Evolutionary conservation across 2,329 filamentous ascomycete genomes (phyloP).

Genomic region (Pyricularia sp.): DNA sequence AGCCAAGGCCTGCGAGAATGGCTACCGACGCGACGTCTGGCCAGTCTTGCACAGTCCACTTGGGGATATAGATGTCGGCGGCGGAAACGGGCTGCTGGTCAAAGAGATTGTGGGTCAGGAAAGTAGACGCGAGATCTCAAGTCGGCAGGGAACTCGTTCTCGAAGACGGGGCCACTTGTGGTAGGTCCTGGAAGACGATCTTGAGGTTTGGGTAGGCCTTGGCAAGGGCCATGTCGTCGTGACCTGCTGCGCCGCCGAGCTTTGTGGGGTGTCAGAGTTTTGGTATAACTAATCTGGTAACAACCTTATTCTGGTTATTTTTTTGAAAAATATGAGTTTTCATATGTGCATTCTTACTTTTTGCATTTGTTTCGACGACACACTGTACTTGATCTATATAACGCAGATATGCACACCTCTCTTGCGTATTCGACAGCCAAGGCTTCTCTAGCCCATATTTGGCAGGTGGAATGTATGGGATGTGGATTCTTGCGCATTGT

Average conservation of each 20-base stretch:
- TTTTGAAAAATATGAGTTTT: no score
- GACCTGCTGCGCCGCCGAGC: constrained; percentile 13
- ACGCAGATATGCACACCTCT: no score
- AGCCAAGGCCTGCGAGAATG: constrained; percentile 25
- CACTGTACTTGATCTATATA: no score
- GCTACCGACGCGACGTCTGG: constrained; percentile 25
- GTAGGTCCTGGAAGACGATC: constrained; percentile 31
- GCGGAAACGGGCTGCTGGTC: constrained; percentile 16
- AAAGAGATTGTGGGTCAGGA: constrained; percentile 25
- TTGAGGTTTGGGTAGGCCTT: constrained; percentile 25
- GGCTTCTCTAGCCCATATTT: no score
- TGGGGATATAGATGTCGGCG: constrained; percentile 36
- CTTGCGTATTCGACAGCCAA: no score
- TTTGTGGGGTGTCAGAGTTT: no score
- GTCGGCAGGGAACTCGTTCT: constrained; percentile 49
- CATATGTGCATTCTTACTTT: no score
- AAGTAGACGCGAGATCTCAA: constrained; percentile 20
- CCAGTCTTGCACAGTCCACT: constrained; percentile 43
- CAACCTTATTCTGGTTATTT: no score
- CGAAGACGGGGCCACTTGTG: constrained; percentile 21
- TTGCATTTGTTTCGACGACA: no score
- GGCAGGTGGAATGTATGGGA: no score
- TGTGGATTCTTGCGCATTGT: no score
- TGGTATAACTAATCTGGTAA: no score
- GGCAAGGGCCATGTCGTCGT: constrained; percentile 26